A percentile compares a stretch with the other conserved stretches of the same genome.
These are phyloP conservation scores for Scheffersomyces ergatensis DNA, from an alignment of 805 yeast species.

Conservation along the genomic window DNA sequence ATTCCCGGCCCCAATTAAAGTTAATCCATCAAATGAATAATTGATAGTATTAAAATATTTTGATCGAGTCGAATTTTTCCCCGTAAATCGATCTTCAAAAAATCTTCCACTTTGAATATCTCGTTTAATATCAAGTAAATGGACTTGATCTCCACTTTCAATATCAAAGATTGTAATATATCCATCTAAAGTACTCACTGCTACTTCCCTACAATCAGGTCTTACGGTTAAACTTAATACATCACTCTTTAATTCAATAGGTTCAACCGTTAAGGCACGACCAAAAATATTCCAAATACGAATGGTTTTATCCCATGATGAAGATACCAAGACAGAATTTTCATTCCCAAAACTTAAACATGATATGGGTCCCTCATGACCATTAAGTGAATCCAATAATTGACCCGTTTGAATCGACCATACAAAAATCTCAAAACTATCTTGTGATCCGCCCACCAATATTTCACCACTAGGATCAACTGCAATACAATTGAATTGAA, in stretches of 20 bases:
- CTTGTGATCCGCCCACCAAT: slow-evolving; percentile 91
- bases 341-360: slow-evolving; percentile 82
- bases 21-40: slow-evolving; percentile 86
- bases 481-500: slow-evolving; percentile 85
- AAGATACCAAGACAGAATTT: slow-evolving; percentile 75
- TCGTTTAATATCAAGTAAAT: slow-evolving; percentile 78
- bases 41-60: slow-evolving; percentile 77
- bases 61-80: slow-evolving; percentile 79
- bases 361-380: slow-evolving; percentile 95
- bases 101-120: slow-evolving; percentile 89
- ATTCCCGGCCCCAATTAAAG: slow-evolving; percentile 90
- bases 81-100: slow-evolving; percentile 74
- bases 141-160: slow-evolving; percentile 75
- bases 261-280: slow-evolving; percentile 84
- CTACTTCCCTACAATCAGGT: slow-evolving; percentile 90
- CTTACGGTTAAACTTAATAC: slow-evolving; percentile 79
- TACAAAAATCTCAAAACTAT: slow-evolving; percentile 84
- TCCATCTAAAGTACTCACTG: slow-evolving; percentile 87
- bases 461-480: slow-evolving; percentile 98
- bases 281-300: slow-evolving; percentile 92
- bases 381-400: slow-evolving; percentile 79
- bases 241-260: slow-evolving; percentile 80
- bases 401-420: slow-evolving; percentile 98
- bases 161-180: slow-evolving; percentile 81
- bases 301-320: slow-evolving; percentile 95